These are phyloP conservation scores for Lepidopterella palustris DNA, from an alignment of 495 filamentous ascomycete genomes.

Conservation along the genomic window DNA sequence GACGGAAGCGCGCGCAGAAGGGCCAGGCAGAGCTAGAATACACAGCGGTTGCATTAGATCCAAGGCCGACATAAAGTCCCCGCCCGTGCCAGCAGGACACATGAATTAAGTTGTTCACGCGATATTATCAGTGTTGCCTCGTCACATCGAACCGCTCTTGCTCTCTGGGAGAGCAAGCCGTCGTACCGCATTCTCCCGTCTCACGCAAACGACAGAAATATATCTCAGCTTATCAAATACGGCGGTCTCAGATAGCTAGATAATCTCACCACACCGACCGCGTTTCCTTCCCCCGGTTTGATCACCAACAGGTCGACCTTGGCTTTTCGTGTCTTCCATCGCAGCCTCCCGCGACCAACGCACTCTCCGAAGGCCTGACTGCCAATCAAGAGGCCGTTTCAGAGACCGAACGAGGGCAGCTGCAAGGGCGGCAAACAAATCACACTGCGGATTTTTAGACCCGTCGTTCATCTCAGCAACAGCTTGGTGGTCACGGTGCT, in stretches of 20 bases:
- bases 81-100: slow-evolving; percentile 10
- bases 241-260: neutral
- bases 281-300: slow-evolving; percentile 2
- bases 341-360: neutral
- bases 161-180: neutral
- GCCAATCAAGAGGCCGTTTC: slow-evolving; percentile 11
- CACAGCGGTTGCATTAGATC: slow-evolving; percentile 20
- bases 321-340: neutral
- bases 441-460: slow-evolving; percentile 26
- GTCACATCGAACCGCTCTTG: neutral
- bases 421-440: slow-evolving; percentile 29
- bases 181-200: neutral
- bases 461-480: slow-evolving; percentile 3
- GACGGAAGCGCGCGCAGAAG: slow-evolving; percentile 30
- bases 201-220: neutral
- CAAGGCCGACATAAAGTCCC: slow-evolving; percentile 19
- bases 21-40: slow-evolving; percentile 4
- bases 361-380: neutral
- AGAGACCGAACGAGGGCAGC: slow-evolving; percentile 1
- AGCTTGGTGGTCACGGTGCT: neutral
- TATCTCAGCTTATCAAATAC: neutral
- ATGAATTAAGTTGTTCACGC: neutral
- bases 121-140: slow-evolving; percentile 1
- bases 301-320: neutral
- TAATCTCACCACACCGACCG: neutral